Evolutionary conservation across 441 rosid species (phyloP).

Genomic region (Corymbia citriodora): DNA sequence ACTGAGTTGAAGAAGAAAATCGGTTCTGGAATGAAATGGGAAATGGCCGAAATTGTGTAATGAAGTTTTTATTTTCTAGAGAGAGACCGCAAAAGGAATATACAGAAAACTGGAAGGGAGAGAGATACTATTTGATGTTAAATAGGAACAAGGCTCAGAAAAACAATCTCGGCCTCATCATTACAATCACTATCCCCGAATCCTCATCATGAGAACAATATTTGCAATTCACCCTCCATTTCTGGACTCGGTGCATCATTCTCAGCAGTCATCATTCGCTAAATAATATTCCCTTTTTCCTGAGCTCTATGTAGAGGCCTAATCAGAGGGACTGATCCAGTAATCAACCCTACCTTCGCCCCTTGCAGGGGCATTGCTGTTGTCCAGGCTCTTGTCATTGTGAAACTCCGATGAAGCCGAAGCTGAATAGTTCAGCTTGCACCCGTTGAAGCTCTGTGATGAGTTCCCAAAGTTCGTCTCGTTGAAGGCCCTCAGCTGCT

Average conservation of each 20-base stretch:
- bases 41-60: not conserved
- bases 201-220: not conserved
- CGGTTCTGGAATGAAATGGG: not conserved
- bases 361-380: slow-evolving; percentile 26
- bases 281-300: not conserved
- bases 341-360: slow-evolving; percentile 64
- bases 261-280: not conserved
- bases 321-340: slow-evolving; percentile 66
- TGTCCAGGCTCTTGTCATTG: slow-evolving; percentile 34
- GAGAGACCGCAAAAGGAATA: not conserved
- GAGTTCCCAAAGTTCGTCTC: slow-evolving; percentile 12
- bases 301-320: not conserved
- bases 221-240: not conserved
- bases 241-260: not conserved
- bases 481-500: slow-evolving; percentile 27
- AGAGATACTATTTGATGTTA: not conserved
- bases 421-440: slow-evolving; percentile 29
- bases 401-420: slow-evolving; percentile 43
- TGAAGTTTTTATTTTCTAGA: not conserved
- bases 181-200: not conserved
- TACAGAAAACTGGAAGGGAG: not conserved
- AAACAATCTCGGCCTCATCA: not conserved
- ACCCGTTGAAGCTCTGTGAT: slow-evolving; percentile 18
- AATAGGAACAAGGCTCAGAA: not conserved
- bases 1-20: not conserved